Evolutionary conservation across 345 rosid genomes (phyloP), one percentile per base, ranked within the genome.

Genomic region (Eucalyptus coolabah): DNA sequence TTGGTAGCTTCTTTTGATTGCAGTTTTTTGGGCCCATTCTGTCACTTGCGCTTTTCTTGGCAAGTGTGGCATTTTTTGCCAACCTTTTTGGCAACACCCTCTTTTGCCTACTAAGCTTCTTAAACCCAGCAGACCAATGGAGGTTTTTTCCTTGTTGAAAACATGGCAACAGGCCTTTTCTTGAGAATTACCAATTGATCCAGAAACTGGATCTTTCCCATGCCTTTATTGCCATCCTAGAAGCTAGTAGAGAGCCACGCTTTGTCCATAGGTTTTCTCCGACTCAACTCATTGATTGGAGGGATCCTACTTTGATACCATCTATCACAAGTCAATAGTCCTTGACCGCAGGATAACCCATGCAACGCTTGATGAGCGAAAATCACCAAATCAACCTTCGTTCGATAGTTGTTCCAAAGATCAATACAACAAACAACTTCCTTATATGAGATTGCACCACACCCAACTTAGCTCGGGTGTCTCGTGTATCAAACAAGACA

Each of bases 311-410:
- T 53, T 19, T 19, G 24, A 53, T 53, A 53, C 24, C 56, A 19
- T 53, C 24, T 8, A 2, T 53, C 56, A 53, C 0, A 53, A 0
- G 56, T 53, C 24, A 53, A 0, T 53, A 53, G 24, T 51, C 56
- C 56, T 53, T 19, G 56, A 0, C 23, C 0, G 0, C 2, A 53
- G 0, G 0, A 53, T 53, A 19, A 53, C 56, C 0, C 5, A 0
- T 19, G 56, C 24, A 53, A 0, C 0, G 2, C 56, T 53, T 19
- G 24, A 19, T 0, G 4, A 53, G 24, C 1, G 1, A 0, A 3
- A 53, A 53, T 53, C 10, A 53, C 56, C 56, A 53, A 53, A 0
- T 0, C 10, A 19, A 0, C 56, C 56, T 53, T 19, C 24, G 0
- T 53, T 53, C 4, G 0, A 19, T 53, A 53, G 24, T 53, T 53